Percentiles rank a stretch among this genome's conserved stretches.
phyloP scores from a whole-genome alignment of 2,329 filamentous ascomycete species.

The Ophioceras dolichostomum region DNA sequence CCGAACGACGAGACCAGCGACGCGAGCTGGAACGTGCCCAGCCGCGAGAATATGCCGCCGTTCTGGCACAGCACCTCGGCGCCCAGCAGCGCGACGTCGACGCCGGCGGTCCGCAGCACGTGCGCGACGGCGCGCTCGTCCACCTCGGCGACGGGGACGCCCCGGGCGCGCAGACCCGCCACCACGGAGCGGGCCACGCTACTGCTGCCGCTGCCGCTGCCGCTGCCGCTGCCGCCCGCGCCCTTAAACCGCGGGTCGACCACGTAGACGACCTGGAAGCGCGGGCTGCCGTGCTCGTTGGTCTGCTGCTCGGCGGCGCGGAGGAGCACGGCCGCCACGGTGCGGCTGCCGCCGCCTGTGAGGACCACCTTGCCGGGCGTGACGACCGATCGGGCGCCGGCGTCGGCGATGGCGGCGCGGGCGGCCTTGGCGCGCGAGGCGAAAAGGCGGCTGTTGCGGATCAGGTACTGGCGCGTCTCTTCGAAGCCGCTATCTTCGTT shows the following conservation, averaged over 20 bases:
- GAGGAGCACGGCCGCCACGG: constrained; percentile 66
- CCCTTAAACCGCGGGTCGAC: constrained; percentile 35
- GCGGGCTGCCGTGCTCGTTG: constrained; percentile 39
- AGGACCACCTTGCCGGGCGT: constrained; percentile 76
- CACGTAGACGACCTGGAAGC: constrained; percentile 78
- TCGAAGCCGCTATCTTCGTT: constrained; percentile 53
- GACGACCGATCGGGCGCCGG: constrained; percentile 65
- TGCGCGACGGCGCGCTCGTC: constrained; percentile 67
- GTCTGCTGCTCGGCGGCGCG: constrained; percentile 55
- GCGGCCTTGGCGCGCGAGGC: constrained; percentile 77
- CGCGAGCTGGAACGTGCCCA: constrained; percentile 81
- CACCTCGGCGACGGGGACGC: constrained; percentile 75
- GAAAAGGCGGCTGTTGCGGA: constrained; percentile 79
- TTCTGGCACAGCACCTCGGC: constrained; percentile 88
- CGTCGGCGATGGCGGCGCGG: constrained; percentile 68
- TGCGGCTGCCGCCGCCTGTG: constrained; percentile 78
- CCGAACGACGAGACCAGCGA: constrained; percentile 57
- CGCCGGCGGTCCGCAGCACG: constrained; percentile 51
- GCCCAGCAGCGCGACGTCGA: constrained; percentile 56
- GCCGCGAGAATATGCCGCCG: constrained; percentile 78
- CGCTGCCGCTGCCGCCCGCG: constrained; percentile 41
- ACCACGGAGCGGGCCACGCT: constrained; percentile 19
- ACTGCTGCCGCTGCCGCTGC: constrained; percentile 37
- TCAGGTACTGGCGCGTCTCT: constrained; percentile 67
- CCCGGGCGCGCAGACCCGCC: constrained; percentile 54